A percentile compares a stretch with the other conserved stretches of the same genome.
These are phyloP conservation scores for Phytophthora hybrid DNA, from an alignment of 352 stramenopile genomes.

Conservation along the genomic window DNA sequence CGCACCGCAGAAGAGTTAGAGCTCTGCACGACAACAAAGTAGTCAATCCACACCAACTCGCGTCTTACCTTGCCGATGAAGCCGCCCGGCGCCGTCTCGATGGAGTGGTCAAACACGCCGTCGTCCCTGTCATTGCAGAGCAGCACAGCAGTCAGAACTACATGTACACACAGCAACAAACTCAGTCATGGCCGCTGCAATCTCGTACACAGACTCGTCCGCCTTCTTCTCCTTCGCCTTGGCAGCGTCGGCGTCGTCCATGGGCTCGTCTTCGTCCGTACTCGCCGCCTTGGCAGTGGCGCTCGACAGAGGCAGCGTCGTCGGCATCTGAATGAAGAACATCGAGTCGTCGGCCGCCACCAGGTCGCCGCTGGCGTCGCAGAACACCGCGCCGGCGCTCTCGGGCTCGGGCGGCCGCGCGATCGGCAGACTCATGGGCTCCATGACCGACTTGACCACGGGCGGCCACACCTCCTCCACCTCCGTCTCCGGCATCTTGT, in stretches of 20 bases:
- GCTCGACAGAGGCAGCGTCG: slow-evolving; percentile 78
- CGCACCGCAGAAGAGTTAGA: background rate
- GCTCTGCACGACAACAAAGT: background rate
- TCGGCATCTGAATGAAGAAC: slow-evolving; percentile 87
- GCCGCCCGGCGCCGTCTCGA: slow-evolving; percentile 72
- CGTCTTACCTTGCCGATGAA: slow-evolving; percentile 82
- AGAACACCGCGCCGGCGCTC: slow-evolving; percentile 72
- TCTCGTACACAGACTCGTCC: slow-evolving; percentile 38
- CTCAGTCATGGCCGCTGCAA: background rate
- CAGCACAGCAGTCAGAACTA: slow-evolving; percentile 11
- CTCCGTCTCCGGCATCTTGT: slow-evolving; percentile 60
- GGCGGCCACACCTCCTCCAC: slow-evolving; percentile 85
- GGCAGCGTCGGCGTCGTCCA: slow-evolving; percentile 38
- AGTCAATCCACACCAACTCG: background rate
- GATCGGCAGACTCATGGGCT: slow-evolving; percentile 84
- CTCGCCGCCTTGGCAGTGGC: slow-evolving; percentile 43
- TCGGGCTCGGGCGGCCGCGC: slow-evolving; percentile 70
- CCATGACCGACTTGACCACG: slow-evolving; percentile 80
- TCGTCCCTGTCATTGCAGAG: slow-evolving; percentile 47
- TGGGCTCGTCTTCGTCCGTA: slow-evolving; percentile 42
- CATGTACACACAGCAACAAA: background rate
- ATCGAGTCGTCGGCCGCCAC: slow-evolving; percentile 72
- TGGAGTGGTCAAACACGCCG: slow-evolving; percentile 73
- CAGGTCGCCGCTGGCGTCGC: slow-evolving; percentile 63
- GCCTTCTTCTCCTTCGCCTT: slow-evolving; percentile 28